Evolutionary conservation across 2,329 filamentous ascomycete genomes (phyloP).

Genomic region (Apiospora koreana): DNA sequence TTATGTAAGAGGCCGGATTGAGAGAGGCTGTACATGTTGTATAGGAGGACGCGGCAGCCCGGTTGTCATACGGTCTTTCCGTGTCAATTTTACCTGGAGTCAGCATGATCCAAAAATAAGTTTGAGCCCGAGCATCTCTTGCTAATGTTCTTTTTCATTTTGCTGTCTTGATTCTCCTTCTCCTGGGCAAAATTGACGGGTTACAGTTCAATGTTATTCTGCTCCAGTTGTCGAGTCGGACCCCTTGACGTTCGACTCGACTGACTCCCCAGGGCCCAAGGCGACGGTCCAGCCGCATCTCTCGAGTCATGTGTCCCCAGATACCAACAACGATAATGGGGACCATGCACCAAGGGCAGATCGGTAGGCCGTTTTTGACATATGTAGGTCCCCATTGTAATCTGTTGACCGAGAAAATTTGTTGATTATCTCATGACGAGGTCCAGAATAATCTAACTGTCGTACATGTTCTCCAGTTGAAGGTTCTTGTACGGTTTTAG

Average conservation of each 20-base stretch:
- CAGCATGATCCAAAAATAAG: background rate
- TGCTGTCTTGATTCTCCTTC: background rate
- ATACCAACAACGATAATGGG: background rate
- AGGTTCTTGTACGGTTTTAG: too few species aligned
- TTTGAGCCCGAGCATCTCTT: background rate
- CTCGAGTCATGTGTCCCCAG: background rate
- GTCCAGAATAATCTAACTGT: background rate
- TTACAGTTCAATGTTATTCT: background rate
- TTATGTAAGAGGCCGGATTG: background rate
- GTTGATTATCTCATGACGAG: background rate
- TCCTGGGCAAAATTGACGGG: background rate
- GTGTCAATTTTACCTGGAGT: background rate
- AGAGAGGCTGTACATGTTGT: background rate
- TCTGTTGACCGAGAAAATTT: background rate
- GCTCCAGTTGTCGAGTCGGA: background rate
- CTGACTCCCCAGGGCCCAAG: background rate
- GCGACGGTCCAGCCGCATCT: background rate
- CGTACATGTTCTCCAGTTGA: background rate
- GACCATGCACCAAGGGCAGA: background rate
- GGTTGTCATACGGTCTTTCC: background rate
- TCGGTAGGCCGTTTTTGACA: background rate
- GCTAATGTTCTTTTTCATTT: background rate
- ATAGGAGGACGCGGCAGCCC: background rate
- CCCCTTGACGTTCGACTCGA: background rate
- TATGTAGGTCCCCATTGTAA: background rate